Evolutionary conservation across 805 yeast species (phyloP).

Genomic region (Saturnispora dispora): DNA sequence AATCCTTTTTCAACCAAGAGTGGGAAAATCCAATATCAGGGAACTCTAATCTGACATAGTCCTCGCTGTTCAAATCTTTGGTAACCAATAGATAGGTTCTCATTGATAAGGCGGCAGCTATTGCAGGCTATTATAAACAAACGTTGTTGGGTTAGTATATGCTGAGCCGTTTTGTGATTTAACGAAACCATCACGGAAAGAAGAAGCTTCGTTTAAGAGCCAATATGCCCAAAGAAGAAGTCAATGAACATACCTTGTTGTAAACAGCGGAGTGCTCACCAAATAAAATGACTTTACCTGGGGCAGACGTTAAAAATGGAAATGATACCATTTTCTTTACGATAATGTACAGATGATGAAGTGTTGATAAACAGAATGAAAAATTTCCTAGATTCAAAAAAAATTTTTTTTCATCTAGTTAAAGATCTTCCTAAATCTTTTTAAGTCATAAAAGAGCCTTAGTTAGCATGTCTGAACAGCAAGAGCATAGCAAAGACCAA

Average conservation of each 20-base stretch:
- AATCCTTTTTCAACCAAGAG: constrained; percentile 50
- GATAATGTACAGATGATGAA: not conserved
- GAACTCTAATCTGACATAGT: constrained; percentile 55
- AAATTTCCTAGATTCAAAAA: not conserved
- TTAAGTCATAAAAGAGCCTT: not conserved
- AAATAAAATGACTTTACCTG: constrained; percentile 91
- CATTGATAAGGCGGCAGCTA: constrained; percentile 87
- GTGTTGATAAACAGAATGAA: constrained; percentile 1
- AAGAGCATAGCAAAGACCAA: constrained; percentile 30
- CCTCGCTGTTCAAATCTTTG: constrained; percentile 28
- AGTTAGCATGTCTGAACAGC: constrained; percentile 11
- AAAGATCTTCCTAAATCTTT: not conserved
- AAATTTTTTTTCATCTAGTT: not conserved
- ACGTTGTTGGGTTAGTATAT: not conserved
- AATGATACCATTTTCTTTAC: constrained; percentile 14
- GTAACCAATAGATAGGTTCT: constrained; percentile 72
- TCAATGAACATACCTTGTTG: constrained; percentile 40
- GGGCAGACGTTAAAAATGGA: constrained; percentile 81
- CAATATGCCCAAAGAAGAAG: not conserved
- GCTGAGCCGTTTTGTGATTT: not conserved
- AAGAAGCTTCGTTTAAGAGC: not conserved
- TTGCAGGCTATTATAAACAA: constrained; percentile 55
- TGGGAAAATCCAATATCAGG: constrained; percentile 70
- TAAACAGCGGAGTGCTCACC: constrained; percentile 97
- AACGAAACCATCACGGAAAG: not conserved